Evolutionary conservation across 805 yeast species (phyloP), one percentile per base, ranked within the genome.

Genomic region (Wickerhamomyces bisporus): DNA sequence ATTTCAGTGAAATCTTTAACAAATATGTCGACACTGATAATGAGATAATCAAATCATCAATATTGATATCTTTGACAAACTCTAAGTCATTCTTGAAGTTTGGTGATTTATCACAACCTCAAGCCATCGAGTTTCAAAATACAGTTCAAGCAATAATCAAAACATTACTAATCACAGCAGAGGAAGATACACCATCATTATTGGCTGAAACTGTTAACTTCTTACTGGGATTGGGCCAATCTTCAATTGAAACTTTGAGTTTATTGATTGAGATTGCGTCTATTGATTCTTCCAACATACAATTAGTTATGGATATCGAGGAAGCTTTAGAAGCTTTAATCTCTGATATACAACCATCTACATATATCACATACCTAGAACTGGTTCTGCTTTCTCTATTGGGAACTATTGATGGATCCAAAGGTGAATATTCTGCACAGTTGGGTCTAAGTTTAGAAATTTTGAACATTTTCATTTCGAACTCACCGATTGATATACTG

Each of bases 141-240:
- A 56, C 69, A 2, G 24, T 21, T 21, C 24, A 21, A 10, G 10
- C 57, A 3, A 44, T 49, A n/a, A 41, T 49, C n/a, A 26, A 32
- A 3, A 16, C 35, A 10, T 13, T 91, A 9, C 53, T 72, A 3
- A 73, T 70, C 2, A 81, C 76, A 1, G 74, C 93, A 0, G 84
- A 79, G 32, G 96, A 86, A 32, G 98, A 89, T 50, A 74, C 95
- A 0, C 77, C 84, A 26, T 75, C 88, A 1, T 68, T 83, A 33
- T 59, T 89, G 30, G 69, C 85, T 11, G 96, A 88, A 54, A 73
- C 83, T 0, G 58, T 85, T n/a, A 68, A 79, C 1, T 67, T 71
- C 3, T 73, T 79, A 1, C 71, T 84, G 28, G 66, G 68, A 34
- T 66, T 81, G 9, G 16, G 25, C 24, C 19, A 44, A 13, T 34